Conservation (phyloP, 768 basidiomycete genomes). For the Calocybe indica region DNA sequence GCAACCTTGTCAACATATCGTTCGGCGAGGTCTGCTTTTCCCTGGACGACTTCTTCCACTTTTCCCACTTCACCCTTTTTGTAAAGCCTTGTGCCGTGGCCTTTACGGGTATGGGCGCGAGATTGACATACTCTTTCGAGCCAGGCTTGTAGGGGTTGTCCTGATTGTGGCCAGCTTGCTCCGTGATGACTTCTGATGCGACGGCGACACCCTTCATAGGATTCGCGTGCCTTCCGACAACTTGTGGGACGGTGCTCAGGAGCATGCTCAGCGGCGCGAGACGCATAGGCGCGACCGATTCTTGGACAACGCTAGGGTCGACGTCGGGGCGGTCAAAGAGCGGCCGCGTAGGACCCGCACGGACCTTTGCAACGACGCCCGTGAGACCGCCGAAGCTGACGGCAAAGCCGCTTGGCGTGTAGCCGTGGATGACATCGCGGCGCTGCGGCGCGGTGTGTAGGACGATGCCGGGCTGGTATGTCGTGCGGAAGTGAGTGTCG, state of each 20-base stretch:
- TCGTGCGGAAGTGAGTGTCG: constrained; percentile 46
- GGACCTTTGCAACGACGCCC: constrained; percentile 16
- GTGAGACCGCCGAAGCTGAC: constrained; percentile 42
- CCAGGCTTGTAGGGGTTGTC: constrained; percentile 2
- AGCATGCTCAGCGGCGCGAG: constrained; percentile 40
- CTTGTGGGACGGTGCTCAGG: constrained; percentile 9
- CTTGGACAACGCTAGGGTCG: constrained; percentile 15
- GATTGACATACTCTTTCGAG: constrained; percentile 1
- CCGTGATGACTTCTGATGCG: background rate
- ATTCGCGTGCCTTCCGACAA: background rate
- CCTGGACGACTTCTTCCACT: too few relatives aligned
- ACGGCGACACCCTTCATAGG: background rate
- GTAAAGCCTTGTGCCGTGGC: too few relatives aligned
- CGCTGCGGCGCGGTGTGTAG: constrained; percentile 22
- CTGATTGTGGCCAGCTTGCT: background rate
- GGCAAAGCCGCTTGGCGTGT: constrained; percentile 11
- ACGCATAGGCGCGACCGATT: constrained; percentile 21
- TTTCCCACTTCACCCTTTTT: too few relatives aligned
- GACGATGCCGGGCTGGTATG: constrained; percentile 54
- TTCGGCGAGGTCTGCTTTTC: too few relatives aligned
- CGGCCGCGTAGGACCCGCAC: constrained; percentile 9
- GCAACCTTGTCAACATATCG: too few relatives aligned
- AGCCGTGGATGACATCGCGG: background rate
- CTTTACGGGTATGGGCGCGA: too few relatives aligned
- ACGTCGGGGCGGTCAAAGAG: constrained; percentile 23